Conservation (phyloP, 495 filamentous ascomycete genomes). For the Astrothelium subdiscretum region DNA sequence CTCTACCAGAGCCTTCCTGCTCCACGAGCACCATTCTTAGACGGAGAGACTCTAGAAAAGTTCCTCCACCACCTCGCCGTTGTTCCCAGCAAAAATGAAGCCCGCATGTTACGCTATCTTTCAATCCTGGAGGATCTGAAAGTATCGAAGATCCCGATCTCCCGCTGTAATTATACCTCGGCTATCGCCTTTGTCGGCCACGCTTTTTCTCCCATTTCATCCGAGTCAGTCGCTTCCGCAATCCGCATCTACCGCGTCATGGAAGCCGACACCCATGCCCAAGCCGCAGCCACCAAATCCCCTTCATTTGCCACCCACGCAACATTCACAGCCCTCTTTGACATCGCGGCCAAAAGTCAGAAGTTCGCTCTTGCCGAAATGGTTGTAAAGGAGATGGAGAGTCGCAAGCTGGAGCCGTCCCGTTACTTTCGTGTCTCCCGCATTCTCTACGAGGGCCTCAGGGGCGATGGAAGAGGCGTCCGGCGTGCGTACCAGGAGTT, state of each 20-base stretch:
- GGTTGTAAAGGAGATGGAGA: conserved; percentile 68
- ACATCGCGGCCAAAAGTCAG: conserved; percentile 71
- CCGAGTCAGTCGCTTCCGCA: conserved; percentile 55
- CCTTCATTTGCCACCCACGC: conserved; percentile 49
- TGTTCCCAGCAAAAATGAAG: conserved; percentile 42
- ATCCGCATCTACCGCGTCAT: conserved; percentile 81
- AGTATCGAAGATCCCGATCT: conserved; percentile 50
- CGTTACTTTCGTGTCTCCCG: conserved; percentile 66
- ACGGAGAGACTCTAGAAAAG: conserved; percentile 42
- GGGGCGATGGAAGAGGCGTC: conserved; percentile 54
- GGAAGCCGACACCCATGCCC: conserved; percentile 35
- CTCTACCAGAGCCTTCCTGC: conserved; percentile 49
- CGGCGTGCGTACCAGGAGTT: conserved; percentile 62
- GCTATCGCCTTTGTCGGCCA: conserved; percentile 69
- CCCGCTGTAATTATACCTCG: conserved; percentile 60
- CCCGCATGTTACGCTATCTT: conserved; percentile 68
- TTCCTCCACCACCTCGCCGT: conserved; percentile 60
- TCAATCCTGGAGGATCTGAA: conserved; percentile 75
- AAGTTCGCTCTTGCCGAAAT: conserved; percentile 75
- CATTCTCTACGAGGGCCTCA: conserved; percentile 73
- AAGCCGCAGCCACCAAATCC: conserved; percentile 34
- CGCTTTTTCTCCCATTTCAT: conserved; percentile 50
- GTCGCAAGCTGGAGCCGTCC: conserved; percentile 50
- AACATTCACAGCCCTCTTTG: conserved; percentile 87
- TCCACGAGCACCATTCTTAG: conserved; percentile 57